These are phyloP conservation scores for Colletotrichum viniferum DNA, from an alignment of 2,329 filamentous ascomycete genomes.

Conservation along the genomic window DNA sequence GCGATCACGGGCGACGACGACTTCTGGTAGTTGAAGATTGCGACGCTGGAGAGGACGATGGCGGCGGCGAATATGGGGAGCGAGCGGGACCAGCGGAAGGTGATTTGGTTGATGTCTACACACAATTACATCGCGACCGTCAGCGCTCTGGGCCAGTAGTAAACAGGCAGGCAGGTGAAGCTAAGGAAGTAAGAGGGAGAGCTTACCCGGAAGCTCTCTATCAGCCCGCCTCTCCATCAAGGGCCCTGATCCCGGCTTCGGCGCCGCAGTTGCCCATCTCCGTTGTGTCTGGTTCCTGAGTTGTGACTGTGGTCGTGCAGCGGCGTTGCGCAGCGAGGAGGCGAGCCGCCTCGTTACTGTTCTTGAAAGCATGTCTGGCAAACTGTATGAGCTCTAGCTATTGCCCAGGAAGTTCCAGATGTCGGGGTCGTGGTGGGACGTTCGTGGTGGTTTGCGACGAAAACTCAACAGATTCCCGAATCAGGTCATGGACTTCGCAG, in stretches of 20 bases:
- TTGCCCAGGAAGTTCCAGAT: neutral
- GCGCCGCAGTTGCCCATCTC: slow-evolving; percentile 57
- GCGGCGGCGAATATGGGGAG: slow-evolving; percentile 80
- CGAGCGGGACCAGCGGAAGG: slow-evolving; percentile 71
- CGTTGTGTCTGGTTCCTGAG: slow-evolving; percentile 35
- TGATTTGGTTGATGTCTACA: slow-evolving; percentile 45
- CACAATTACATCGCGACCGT: neutral
- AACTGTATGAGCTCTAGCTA: too few relatives aligned
- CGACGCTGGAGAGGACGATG: slow-evolving; percentile 73
- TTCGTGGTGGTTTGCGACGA: neutral
- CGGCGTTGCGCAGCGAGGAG: slow-evolving; percentile 7
- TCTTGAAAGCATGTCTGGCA: slow-evolving; percentile 10
- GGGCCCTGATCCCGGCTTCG: slow-evolving; percentile 64
- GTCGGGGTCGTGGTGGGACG: neutral
- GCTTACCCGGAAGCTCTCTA: slow-evolving; percentile 67
- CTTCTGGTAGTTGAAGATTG: slow-evolving; percentile 99
- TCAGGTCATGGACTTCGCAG: slow-evolving; percentile 7
- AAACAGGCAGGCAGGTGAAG: neutral
- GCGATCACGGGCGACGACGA: slow-evolving; percentile 84
- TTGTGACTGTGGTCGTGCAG: neutral
- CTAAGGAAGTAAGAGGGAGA: neutral
- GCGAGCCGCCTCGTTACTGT: slow-evolving; percentile 10
- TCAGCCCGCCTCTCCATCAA: slow-evolving; percentile 69
- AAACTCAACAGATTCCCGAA: slow-evolving; percentile 12
- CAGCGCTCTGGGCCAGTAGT: neutral